A percentile compares a stretch with the other conserved stretches of the same genome.
These are phyloP conservation scores for Solanum pinnatisectum DNA, from an alignment of 257 asterid species.

Conservation along the genomic window DNA sequence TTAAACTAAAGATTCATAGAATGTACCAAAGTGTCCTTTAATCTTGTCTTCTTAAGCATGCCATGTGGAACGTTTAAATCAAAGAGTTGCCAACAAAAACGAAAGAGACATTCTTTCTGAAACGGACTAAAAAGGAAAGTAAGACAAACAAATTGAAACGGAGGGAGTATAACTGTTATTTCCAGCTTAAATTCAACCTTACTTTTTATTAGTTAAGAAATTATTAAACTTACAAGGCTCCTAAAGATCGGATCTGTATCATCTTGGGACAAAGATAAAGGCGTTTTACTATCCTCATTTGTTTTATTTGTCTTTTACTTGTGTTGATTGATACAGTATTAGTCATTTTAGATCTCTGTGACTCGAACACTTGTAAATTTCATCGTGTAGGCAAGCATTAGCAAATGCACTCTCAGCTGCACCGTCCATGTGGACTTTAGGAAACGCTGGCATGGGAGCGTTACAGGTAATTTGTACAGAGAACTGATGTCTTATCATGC, in stretches of 20 bases:
- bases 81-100: too few relatives aligned
- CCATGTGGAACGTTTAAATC: too few relatives aligned
- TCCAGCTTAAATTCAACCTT: background rate
- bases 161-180: background rate
- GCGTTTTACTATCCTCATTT: background rate
- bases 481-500: background rate
- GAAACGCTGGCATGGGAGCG: conserved; percentile 99
- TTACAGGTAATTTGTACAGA: conserved; percentile 45
- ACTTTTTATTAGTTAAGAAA: background rate
- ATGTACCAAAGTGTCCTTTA: background rate
- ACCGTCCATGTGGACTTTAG: conserved; percentile 96
- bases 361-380: background rate
- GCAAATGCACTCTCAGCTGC: conserved; percentile 92
- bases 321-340: background rate
- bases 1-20: background rate
- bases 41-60: background rate
- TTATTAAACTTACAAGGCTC: background rate
- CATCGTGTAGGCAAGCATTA: conserved; percentile 63
- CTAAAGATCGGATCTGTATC: background rate
- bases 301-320: background rate
- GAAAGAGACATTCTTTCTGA: background rate
- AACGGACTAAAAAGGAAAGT: background rate
- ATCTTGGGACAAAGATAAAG: background rate
- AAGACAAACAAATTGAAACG: background rate
- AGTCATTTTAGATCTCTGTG: background rate